phyloP scores from a whole-genome alignment of 805 yeast genomes.

The Lachancea fermentati region DNA sequence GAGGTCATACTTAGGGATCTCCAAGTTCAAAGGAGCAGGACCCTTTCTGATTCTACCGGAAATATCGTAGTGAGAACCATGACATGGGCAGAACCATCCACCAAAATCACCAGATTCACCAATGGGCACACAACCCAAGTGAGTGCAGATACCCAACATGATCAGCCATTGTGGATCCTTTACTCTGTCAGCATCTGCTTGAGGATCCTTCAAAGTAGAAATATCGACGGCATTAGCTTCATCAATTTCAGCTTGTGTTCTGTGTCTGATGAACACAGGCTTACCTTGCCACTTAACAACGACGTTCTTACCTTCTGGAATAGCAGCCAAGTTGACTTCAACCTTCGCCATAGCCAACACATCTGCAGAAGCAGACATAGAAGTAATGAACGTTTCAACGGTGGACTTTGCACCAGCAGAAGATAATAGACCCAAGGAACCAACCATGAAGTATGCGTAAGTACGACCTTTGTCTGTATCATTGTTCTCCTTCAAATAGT shows the following conservation, averaged over 20 bases:
- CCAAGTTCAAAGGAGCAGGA: conserved; percentile 98
- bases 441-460: conserved; percentile 95
- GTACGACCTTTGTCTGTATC: conserved; percentile 76
- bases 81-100: conserved; percentile 99
- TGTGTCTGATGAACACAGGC: conserved; percentile 99
- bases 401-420: conserved; percentile 97
- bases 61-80: conserved; percentile 99
- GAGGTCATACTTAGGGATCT: conserved; percentile 88
- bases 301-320: conserved; percentile 97
- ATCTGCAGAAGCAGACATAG: conserved; percentile 98
- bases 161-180: conserved; percentile 96
- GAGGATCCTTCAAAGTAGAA: conserved; percentile 83
- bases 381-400: conserved; percentile 83
- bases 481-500: conserved; percentile 64
- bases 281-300: conserved; percentile 99
- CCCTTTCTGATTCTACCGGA: conserved; percentile 99
- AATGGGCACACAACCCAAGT: conserved; percentile 99
- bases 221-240: conserved; percentile 89
- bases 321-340: conserved; percentile 87
- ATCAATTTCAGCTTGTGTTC: conserved; percentile 86
- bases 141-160: conserved; percentile 99
- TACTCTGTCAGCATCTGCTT: conserved; percentile 88
- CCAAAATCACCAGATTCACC: conserved; percentile 99
- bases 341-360: conserved; percentile 99
- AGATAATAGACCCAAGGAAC: conserved; percentile 82